These are phyloP conservation scores for Prasinococcaceae sp. DNA, from an alignment of 139 green algal species.

Conservation along the genomic window DNA sequence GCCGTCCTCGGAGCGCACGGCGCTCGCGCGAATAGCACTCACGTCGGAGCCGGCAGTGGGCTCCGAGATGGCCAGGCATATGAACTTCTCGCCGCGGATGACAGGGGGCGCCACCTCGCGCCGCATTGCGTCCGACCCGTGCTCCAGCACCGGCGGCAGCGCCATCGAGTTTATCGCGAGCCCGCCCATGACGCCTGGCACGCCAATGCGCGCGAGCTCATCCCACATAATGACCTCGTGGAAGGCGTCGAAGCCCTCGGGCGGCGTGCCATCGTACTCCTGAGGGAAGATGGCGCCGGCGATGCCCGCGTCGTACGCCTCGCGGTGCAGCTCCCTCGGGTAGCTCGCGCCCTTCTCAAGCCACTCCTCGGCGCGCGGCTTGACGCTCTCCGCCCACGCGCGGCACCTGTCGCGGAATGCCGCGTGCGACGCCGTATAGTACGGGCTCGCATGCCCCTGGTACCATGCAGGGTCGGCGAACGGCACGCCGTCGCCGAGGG, in stretches of 20 bases:
- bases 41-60: constrained; percentile 12
- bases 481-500: no score
- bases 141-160: constrained; percentile 12
- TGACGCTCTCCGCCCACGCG: no score
- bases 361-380: no score
- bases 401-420: no score
- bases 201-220: constrained; percentile 10
- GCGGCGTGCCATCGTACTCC: no score
- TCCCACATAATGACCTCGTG: constrained; percentile 20
- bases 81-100: constrained; percentile 9
- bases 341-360: no score
- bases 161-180: neutral
- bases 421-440: no score
- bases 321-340: no score
- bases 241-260: constrained; percentile 15
- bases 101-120: neutral
- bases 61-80: constrained; percentile 15
- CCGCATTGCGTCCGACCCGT: constrained; percentile 1
- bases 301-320: no score
- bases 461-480: no score
- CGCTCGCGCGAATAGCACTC: neutral
- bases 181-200: constrained; percentile 2
- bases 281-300: no score
- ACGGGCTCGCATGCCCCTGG: no score
- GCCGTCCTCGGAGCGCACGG: constrained; percentile 1